Conservation (phyloP, 441 rosid species). For the Arabidopsis hybrid region DNA sequence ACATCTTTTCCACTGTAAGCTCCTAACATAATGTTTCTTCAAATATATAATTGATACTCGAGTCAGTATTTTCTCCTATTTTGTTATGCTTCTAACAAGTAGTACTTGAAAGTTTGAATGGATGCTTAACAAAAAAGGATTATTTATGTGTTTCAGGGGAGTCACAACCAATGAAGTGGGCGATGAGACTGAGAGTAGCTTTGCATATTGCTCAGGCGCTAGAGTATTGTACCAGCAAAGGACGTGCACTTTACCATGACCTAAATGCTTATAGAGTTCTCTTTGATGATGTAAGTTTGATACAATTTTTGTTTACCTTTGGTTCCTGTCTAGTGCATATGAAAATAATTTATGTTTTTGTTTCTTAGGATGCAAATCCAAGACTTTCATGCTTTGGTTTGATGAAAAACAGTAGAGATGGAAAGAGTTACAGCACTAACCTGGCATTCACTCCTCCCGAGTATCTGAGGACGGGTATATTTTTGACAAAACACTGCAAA, state of each 20-base stretch:
- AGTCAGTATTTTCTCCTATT: neutral
- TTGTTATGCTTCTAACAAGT: neutral
- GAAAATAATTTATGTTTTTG: conserved; percentile 29
- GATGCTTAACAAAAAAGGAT: neutral
- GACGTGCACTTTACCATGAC: conserved; percentile 86
- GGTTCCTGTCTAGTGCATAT: conserved; percentile 9
- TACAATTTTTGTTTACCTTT: neutral
- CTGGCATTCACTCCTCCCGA: conserved; percentile 76
- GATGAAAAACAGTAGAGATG: conserved; percentile 76
- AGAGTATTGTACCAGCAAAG: conserved; percentile 80
- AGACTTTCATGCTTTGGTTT: conserved; percentile 71
- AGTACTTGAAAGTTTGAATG: neutral
- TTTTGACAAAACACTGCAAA: neutral
- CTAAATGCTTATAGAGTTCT: conserved; percentile 86
- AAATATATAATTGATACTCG: neutral
- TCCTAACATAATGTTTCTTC: neutral
- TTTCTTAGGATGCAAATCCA: conserved; percentile 65
- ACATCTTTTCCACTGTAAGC: conserved; percentile 77
- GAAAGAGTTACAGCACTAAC: conserved; percentile 73
- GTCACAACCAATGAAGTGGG: conserved; percentile 89
- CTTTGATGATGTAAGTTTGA: conserved; percentile 69
- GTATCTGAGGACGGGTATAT: conserved; percentile 65
- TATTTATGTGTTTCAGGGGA: conserved; percentile 64
- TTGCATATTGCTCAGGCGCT: conserved; percentile 87
- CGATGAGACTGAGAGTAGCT: conserved; percentile 81